Evolutionary conservation across 768 basidiomycete species (phyloP).

Genomic region (Leccinellum rugosiceps): DNA sequence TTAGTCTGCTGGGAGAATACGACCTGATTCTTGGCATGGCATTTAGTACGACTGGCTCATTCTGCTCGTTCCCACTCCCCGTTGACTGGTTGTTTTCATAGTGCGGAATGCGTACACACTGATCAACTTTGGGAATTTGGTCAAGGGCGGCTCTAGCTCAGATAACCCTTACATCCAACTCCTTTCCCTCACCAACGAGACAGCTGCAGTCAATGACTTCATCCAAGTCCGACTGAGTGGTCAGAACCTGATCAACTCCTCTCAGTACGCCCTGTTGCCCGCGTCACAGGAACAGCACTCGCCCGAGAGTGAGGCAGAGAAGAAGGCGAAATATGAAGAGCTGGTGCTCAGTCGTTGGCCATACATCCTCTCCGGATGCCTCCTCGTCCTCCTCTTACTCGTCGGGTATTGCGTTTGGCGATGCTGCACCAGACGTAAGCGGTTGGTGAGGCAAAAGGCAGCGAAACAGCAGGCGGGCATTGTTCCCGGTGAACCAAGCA

Average conservation of each 20-base stretch:
- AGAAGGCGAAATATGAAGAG: conserved; percentile 64
- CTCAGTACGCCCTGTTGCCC: conserved; percentile 61
- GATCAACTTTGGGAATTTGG: conserved; percentile 69
- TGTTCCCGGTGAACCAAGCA: not conserved
- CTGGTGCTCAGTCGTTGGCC: conserved; percentile 69
- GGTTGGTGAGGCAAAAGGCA: conserved; percentile 25
- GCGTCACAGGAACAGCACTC: conserved; percentile 55
- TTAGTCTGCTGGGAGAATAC: conserved; percentile 72
- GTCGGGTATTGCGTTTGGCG: conserved; percentile 53
- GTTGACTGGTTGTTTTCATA: conserved; percentile 27
- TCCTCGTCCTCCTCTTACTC: conserved; percentile 46
- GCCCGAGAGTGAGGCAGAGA: conserved; percentile 59
- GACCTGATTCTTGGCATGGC: conserved; percentile 84
- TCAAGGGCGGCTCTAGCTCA: conserved; percentile 45
- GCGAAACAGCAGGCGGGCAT: conserved; percentile 16
- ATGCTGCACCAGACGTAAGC: conserved; percentile 51
- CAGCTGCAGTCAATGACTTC: conserved; percentile 62
- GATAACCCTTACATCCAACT: conserved; percentile 69
- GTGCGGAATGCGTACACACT: conserved; percentile 77
- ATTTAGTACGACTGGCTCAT: conserved; percentile 50
- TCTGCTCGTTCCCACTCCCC: not conserved
- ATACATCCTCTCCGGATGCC: conserved; percentile 61
- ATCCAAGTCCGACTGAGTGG: conserved; percentile 59
- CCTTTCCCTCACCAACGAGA: conserved; percentile 52
- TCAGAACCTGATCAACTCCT: conserved; percentile 50